A percentile compares a stretch with the other conserved stretches of the same genome.
These are phyloP conservation scores for Sordaria brevicollis DNA, from an alignment of 495 filamentous ascomycete species.

Conservation along the genomic window DNA sequence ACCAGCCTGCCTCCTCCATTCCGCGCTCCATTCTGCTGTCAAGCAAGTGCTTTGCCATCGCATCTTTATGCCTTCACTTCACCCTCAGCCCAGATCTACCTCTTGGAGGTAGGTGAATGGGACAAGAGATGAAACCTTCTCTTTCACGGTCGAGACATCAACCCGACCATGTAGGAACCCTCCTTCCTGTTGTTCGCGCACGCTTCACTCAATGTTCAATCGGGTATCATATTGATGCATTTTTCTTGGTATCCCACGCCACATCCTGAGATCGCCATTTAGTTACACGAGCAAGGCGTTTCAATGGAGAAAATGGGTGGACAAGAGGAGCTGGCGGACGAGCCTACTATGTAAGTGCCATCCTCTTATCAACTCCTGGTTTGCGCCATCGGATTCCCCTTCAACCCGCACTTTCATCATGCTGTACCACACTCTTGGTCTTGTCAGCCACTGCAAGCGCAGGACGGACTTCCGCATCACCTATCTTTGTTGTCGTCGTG, in stretches of 20 bases:
- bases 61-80: not conserved
- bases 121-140: not conserved
- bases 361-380: not conserved
- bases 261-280: not conserved
- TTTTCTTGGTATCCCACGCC: not conserved
- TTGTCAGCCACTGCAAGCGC: not conserved
- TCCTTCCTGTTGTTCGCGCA: not conserved
- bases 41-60: not conserved
- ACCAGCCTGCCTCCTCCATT: not conserved
- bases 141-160: not conserved
- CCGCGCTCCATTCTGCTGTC: not conserved
- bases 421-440: not conserved
- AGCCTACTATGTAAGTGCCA: not conserved
- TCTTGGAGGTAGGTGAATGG: no score
- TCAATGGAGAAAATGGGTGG: not conserved
- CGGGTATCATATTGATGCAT: not conserved
- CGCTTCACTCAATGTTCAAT: not conserved
- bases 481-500: not conserved
- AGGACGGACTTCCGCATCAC: not conserved
- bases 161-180: not conserved
- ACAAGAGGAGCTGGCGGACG: not conserved
- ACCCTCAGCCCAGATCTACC: not conserved
- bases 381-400: not conserved
- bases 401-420: not conserved
- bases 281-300: not conserved